Percentiles rank a stretch among this genome's conserved stretches.
These are phyloP conservation scores for Odontarrhena argentea DNA, from an alignment of 345 rosid species.

Conservation along the genomic window DNA sequence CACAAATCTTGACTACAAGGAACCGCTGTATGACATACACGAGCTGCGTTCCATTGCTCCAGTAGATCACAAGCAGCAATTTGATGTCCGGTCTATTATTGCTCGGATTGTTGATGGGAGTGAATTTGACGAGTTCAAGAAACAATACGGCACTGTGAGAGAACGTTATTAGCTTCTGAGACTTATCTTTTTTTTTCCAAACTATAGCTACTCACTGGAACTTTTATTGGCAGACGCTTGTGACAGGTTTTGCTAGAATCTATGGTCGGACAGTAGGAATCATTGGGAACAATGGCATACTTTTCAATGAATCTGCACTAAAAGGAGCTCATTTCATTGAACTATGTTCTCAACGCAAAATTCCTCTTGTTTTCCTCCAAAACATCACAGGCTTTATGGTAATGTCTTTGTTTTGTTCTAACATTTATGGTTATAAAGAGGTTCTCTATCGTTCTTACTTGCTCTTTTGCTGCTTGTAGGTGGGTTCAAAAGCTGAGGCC, in stretches of 20 bases:
- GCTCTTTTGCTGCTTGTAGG: constrained; percentile 48
- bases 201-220: background rate
- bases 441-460: background rate
- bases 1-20: constrained; percentile 50
- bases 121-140: constrained; percentile 97
- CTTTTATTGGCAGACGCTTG: constrained; percentile 69
- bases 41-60: constrained; percentile 94
- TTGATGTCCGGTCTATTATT: constrained; percentile 88
- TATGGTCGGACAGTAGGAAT: constrained; percentile 89
- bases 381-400: constrained; percentile 98
- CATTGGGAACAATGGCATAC: constrained; percentile 88
- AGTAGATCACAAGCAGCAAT: constrained; percentile 82
- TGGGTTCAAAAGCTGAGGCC: constrained; percentile 97
- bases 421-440: background rate
- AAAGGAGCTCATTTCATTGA: constrained; percentile 98
- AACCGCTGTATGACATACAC: constrained; percentile 75
- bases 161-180: constrained; percentile 19
- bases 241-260: constrained; percentile 85
- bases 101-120: constrained; percentile 94
- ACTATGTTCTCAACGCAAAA: constrained; percentile 81
- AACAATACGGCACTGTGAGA: constrained; percentile 91
- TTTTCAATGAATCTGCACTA: constrained; percentile 90
- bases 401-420: constrained; percentile 21
- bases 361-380: constrained; percentile 90
- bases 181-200: constrained; percentile 5